Conservation (phyloP, 139 green algal genomes). For the Chlorella ohadii region DNA sequence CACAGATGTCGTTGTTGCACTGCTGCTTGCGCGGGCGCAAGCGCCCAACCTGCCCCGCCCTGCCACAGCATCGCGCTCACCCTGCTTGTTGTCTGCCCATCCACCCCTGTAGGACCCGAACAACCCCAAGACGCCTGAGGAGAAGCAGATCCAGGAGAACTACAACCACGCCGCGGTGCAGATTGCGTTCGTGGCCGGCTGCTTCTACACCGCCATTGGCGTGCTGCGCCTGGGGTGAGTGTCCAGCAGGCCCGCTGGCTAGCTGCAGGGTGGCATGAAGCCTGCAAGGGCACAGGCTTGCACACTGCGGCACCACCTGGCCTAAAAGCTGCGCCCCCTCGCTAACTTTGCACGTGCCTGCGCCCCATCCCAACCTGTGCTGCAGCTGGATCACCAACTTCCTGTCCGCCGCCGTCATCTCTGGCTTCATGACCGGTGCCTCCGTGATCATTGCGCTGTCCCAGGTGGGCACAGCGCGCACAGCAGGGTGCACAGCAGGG, state of each 20-base stretch:
- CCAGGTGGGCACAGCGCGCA: slow-evolving; percentile 20
- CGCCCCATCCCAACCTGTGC: background rate
- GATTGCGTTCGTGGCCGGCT: slow-evolving; percentile 79
- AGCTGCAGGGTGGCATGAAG: too few relatives aligned
- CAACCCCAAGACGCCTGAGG: slow-evolving; percentile 65
- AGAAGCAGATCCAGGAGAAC: slow-evolving; percentile 38
- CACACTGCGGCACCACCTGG: too few relatives aligned
- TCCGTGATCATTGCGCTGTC: slow-evolving; percentile 78
- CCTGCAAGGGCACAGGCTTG: too few relatives aligned
- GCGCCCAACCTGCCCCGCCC: too few relatives aligned
- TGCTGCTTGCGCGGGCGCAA: too few relatives aligned
- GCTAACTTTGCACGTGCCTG: too few relatives aligned
- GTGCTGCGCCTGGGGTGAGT: slow-evolving; percentile 80
- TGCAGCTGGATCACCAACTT: slow-evolving; percentile 86
- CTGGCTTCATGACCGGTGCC: slow-evolving; percentile 88
- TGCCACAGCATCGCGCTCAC: background rate
- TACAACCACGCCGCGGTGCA: slow-evolving; percentile 66
- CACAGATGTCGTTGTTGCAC: too few relatives aligned
- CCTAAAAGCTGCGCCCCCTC: too few relatives aligned
- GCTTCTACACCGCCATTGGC: slow-evolving; percentile 78
- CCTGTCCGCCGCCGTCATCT: slow-evolving; percentile 82
- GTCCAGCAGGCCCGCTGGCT: too few relatives aligned
- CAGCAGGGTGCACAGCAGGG: background rate
- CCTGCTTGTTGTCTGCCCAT: slow-evolving; percentile 44
- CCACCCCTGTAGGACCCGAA: slow-evolving; percentile 25